A percentile compares a stretch with the other conserved stretches of the same genome.
Conservation (phyloP, 164 flowering plant genomes). For the Tetracentron sinense region DNA sequence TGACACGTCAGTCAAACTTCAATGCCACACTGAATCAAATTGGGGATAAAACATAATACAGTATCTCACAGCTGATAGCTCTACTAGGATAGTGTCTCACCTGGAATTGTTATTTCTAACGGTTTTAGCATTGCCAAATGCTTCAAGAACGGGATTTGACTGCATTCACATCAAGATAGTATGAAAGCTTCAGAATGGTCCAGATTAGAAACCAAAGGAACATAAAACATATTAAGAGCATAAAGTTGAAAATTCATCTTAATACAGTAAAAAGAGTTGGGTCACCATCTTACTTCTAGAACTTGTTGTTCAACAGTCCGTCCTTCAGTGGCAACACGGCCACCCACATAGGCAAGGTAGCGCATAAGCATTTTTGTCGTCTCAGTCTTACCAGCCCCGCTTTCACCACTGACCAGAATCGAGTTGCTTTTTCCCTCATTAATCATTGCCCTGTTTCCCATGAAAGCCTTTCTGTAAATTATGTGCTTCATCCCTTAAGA, state of each 20-base stretch:
- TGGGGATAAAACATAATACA: not conserved
- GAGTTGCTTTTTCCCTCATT: too few relatives aligned
- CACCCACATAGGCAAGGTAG: slow-evolving; percentile 78
- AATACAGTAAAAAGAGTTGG: too few relatives aligned
- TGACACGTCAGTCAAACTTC: not conserved
- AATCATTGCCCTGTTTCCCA: slow-evolving; percentile 61
- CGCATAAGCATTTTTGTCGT: too few relatives aligned
- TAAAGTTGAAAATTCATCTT: not conserved
- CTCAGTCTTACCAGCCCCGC: slow-evolving; percentile 90
- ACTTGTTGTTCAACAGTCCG: slow-evolving; percentile 77
- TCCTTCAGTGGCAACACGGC: slow-evolving; percentile 56
- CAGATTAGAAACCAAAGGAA: slow-evolving; percentile 5
- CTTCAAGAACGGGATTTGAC: too few relatives aligned
- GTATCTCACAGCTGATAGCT: slow-evolving; percentile 1
- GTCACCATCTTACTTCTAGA: slow-evolving; percentile 59
- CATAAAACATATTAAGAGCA: not conserved
- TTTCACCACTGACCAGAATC: too few relatives aligned
- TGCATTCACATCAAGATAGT: slow-evolving; percentile 31
- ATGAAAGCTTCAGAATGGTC: slow-evolving; percentile 9
- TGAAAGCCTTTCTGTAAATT: slow-evolving; percentile 6
- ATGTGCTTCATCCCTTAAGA: slow-evolving; percentile 8
- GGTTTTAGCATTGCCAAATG: slow-evolving; percentile 95
- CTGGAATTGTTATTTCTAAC: slow-evolving; percentile 92
- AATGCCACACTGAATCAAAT: not conserved
- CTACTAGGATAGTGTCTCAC: slow-evolving; percentile 29